Evolutionary conservation across 139 green algal genomes (phyloP).

Genomic region (Medakamo hakoo): DNA sequence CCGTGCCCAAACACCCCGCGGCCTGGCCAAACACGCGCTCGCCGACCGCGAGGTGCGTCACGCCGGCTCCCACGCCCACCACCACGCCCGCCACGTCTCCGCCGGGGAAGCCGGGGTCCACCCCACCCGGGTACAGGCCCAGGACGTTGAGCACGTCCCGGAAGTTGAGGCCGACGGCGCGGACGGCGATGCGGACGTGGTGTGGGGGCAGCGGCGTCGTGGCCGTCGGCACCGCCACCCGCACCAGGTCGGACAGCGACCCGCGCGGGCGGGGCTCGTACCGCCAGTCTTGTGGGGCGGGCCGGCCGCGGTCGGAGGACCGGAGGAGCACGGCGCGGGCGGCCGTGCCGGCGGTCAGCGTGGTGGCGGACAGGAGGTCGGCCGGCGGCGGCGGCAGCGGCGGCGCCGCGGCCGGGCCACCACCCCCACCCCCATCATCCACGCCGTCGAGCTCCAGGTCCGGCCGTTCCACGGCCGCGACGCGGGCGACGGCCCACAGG

Average conservation of each 20-base stretch:
- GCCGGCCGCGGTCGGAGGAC: too few species aligned
- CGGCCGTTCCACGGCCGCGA: too few species aligned
- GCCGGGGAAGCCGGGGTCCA: conserved; percentile 24
- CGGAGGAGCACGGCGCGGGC: neutral
- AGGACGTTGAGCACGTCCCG: conserved; percentile 46
- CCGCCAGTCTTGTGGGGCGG: conserved; percentile 12
- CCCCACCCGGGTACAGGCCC: conserved; percentile 45
- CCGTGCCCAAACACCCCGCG: conserved; percentile 44
- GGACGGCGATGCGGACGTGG: conserved; percentile 24
- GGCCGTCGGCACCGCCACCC: conserved; percentile 12
- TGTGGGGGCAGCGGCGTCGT: neutral
- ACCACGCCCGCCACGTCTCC: conserved; percentile 42
- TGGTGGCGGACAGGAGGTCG: too few species aligned
- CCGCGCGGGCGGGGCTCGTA: conserved; percentile 32
- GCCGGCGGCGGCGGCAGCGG: too few species aligned
- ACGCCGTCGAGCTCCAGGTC: too few species aligned
- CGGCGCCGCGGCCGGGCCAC: too few species aligned
- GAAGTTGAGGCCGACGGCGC: conserved; percentile 42
- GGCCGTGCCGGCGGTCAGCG: too few species aligned
- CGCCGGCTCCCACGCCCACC: conserved; percentile 8
- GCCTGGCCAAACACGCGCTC: conserved; percentile 64
- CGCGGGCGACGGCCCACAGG: too few species aligned
- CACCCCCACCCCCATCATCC: too few species aligned
- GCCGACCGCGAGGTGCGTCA: conserved; percentile 16
- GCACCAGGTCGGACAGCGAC: conserved; percentile 31